Conservation (phyloP, 306 rosid genomes). For the Crataegus laevigata region DNA sequence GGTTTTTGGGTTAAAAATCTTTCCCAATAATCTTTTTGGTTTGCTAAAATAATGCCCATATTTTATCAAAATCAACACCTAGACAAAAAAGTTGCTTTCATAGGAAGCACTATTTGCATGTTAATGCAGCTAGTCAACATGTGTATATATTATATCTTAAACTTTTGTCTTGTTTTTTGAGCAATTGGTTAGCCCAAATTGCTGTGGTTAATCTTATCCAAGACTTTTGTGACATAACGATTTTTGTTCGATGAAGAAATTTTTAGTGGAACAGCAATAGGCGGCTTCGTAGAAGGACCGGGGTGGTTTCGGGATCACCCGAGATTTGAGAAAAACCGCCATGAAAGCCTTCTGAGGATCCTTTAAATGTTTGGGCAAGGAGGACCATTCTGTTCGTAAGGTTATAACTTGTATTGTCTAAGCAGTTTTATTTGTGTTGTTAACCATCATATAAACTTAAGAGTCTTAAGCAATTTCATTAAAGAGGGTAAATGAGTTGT, state of each 20-base stretch:
- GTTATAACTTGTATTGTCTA: too few relatives aligned
- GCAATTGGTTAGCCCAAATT: not conserved
- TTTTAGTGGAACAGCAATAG: too few relatives aligned
- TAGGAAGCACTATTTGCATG: not conserved
- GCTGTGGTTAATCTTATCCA: not conserved
- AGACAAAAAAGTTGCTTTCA: not conserved
- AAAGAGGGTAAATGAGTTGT: too few relatives aligned
- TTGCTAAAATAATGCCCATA: not conserved
- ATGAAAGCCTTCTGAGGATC: too few relatives aligned
- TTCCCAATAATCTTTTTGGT: not conserved
- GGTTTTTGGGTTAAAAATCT: not conserved
- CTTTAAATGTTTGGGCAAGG: rapidly evolving
- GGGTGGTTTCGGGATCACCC: too few relatives aligned
- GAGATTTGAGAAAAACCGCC: too few relatives aligned
- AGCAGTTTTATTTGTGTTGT: too few relatives aligned
- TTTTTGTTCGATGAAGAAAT: not conserved
- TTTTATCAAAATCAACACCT: too few relatives aligned
- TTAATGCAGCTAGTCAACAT: too few relatives aligned
- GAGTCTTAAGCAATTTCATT: too few relatives aligned
- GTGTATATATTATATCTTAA: not conserved
- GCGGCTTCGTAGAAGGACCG: too few relatives aligned
- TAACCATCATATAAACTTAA: too few relatives aligned
- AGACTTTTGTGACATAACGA: not conserved
- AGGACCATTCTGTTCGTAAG: rapidly evolving
- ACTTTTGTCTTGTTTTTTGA: not conserved